Base-by-base conservation (phyloP, 805 yeast species). In the Monosporozyma solicola region DNA sequence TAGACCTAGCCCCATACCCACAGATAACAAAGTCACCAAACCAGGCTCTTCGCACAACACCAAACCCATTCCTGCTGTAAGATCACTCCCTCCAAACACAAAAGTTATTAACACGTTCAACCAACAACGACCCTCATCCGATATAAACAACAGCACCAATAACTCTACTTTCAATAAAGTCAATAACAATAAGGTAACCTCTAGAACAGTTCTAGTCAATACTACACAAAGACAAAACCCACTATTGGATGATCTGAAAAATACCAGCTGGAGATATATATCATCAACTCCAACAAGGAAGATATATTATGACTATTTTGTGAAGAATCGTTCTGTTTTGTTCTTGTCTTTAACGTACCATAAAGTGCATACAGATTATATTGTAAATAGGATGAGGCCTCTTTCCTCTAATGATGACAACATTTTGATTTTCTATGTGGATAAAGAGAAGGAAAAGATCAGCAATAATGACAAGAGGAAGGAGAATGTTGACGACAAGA, bases 171-270 rank as follows among this genome's bases (percentile, higher is more conserved):
- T 13, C 4, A 35, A 31, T 35, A 22, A 16, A n/a, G 15, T 3
- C 11, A 32, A 31, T 10, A 33, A 47, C 8, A 7, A 27, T 13
- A 39, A 33, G 16, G 15, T 31, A 22, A 37, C 29, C 8, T 61
- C 64, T 5, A 67, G 63, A 20, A 67, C 78, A 2, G 74, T 83
- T 0, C 75, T 78, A 44, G 87, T 85, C 4, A 78, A 83, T 44
- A 78, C 80, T 41, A 75, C 84, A 0, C 94, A 87, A 63, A 80
- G 77, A 49, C 91, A 87, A 1, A 87, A 87, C 61, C 92, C 92
- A 5, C 64, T 86, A 43, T 67, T 87, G 7, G 76, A 76, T 47
- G 72, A 74, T 33, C 66, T 86, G 64, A 79, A 78, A 47, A 75
- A 74, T 48, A 77, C 78, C 73, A 52, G 80, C 72, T 78, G 79